phyloP scores from a whole-genome alignment of 208 protist species.

The Entamoeba moshkovskii region DNA sequence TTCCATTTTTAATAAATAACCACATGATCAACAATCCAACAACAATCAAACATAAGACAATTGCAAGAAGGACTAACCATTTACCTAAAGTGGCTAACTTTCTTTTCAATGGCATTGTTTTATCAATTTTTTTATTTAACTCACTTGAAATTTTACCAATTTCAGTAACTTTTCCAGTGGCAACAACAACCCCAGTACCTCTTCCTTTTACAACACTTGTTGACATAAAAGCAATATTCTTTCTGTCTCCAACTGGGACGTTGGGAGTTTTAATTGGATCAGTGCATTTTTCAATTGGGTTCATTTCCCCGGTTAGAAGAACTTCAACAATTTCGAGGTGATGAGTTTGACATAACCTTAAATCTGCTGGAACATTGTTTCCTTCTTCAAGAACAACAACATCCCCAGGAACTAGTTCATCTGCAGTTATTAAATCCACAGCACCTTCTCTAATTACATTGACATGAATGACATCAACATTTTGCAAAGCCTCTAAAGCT shows the following conservation, averaged over 20 bases:
- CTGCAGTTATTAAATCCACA: not conserved
- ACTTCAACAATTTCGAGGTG: not conserved
- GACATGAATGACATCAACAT: not conserved
- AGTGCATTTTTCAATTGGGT: not conserved
- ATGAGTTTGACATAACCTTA: not conserved
- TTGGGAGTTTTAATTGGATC: not conserved
- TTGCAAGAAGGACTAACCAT: not conserved
- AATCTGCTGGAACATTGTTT: not conserved
- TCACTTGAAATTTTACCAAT: slow-evolving; percentile 1
- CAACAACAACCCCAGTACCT: not conserved
- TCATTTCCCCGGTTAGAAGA: not conserved
- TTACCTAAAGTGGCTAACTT: not conserved
- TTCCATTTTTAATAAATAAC: slow-evolving; percentile 9
- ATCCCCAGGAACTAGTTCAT: not conserved
- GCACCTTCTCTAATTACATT: not conserved
- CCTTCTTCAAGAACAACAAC: not conserved
- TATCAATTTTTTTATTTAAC: not conserved
- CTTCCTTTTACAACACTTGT: not conserved
- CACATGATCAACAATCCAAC: not conserved
- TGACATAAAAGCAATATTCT: not conserved
- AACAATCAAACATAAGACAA: not conserved
- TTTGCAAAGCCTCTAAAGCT: not conserved
- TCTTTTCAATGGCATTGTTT: not conserved
- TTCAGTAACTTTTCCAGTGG: not conserved
- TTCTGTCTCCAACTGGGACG: not conserved